Evolutionary conservation across 2,329 filamentous ascomycete genomes (phyloP), one percentile per base, ranked within the genome.

Genomic region (Dactylellina parvicollis): DNA sequence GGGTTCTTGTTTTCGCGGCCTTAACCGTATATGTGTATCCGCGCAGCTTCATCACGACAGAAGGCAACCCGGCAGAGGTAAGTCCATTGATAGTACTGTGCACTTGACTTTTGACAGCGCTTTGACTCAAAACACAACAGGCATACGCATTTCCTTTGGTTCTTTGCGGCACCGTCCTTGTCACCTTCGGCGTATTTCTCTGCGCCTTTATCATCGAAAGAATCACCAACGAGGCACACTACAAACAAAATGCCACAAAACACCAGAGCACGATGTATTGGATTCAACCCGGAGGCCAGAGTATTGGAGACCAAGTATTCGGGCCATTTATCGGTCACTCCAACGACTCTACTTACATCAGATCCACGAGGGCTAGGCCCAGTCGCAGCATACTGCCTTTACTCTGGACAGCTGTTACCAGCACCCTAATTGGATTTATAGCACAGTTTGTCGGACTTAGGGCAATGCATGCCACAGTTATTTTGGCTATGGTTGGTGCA

Each of bases 221-320:
- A 18, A 61, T n/a, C 22, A 42, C 47, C 34, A 10, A 50, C 30
- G 57, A 50, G 34, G 5, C 10, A 12, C 64, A 55, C 28, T 69
- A 36, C 28, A 47, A 61, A 36, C 52, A 56, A 57, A 14, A 26
- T 26, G 22, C 20, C 12, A 20, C 40, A 10, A 46, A 50, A 8
- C 8, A 32, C 1, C 36, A 36, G 3, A 52, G 50, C 42, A 32
- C 42, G 10, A 71, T 71, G 24, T 71, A 62, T 57, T 76, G 75
- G 75, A 30, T 76, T 1, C 75, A 76, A 16, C 52, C 67, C 4
- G 75, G 74, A 10, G 70, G 74, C 4, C 65, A 76, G 52, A 72
- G 38, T 3, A 72, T 76, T 34, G 74, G 65, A 2, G 75, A 76
- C 26, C 75, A 76, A 40, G 65, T 71, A 3, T 76, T 76, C n/a